Base-by-base conservation (phyloP, 2,329 filamentous ascomycete species). In the Beauveria varroae region DNA sequence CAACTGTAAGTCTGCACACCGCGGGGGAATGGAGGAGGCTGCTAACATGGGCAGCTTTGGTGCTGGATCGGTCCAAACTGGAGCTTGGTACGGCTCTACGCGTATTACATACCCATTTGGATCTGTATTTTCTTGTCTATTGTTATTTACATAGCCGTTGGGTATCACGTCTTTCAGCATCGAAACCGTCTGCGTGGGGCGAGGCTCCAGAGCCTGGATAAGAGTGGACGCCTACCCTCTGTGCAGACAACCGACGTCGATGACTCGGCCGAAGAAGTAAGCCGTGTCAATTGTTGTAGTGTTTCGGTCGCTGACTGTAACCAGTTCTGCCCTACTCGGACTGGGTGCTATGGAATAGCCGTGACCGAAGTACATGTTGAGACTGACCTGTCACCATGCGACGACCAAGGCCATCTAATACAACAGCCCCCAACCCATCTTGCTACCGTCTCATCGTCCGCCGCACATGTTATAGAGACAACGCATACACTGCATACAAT, bases 91-190 rank as follows among this genome's bases (percentile, higher is more conserved):
- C 81, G 83, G 20, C 82, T 86, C 16, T 85, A 80, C 66, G 80
- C 81, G 12, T 86, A 85, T 68, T 86, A 86, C 67, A 76, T 85
- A 22, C 83, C 83, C 1, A 84, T 86, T 44, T 86, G 83, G 83
- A 72, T 80, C 10, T 86, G 82, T 67, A 84, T 83, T 49, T 69
- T 81, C 20, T 65, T 82, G 20, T 85, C 82, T 0, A 75, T 78
- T 22, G 65, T 80, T 64, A 83, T 85, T 41, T 85, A 86, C 65
- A 66, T 81, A 9, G 79, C 80, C 1, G 81, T 86, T 43, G 83
- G 83, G 24, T 83, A 81, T 64, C 79, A 82, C 34, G 82, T 86
- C 12, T 85, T 86, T 65, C 81, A 81, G 60, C 79, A 81, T 64
- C 79, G 83, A 7, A 86, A 85, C 61, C 78, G 80, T 64, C 72